A percentile compares a stretch with the other conserved stretches of the same genome.
Conservation (phyloP, 176 grass and related monocot genomes). For the Aegilops tauschii region DNA sequence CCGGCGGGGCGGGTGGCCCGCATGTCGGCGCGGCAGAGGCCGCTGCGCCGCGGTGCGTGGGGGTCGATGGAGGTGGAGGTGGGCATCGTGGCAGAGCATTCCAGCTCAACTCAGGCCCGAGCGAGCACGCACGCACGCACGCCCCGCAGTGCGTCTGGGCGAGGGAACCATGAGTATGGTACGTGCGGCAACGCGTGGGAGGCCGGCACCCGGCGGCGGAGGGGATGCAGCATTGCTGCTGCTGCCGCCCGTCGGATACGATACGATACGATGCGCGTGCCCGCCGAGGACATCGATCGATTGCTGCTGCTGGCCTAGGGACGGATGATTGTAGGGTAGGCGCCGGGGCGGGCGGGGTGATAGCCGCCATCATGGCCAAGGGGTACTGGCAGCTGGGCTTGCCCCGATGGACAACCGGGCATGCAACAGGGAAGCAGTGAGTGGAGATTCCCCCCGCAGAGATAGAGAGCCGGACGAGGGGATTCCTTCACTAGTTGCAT, state of each 20-base stretch:
- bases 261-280: not conserved
- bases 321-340: not conserved
- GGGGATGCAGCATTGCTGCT: not conserved
- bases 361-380: not conserved
- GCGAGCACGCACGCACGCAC: not conserved
- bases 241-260: not conserved
- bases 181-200: not conserved
- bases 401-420: constrained; percentile 20
- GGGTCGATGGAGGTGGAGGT: constrained; percentile 28
- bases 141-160: not conserved
- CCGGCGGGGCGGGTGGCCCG: not conserved
- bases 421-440: not conserved
- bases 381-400: not conserved
- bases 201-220: not conserved
- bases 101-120: not conserved
- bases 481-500: no score
- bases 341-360: not conserved
- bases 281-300: no score
- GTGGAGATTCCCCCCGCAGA: no score
- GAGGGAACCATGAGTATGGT: not conserved
- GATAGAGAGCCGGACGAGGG: no score
- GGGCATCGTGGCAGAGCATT: constrained; percentile 35
- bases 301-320: not conserved
- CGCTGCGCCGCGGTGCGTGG: not conserved
- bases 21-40: not conserved